These are phyloP conservation scores for Logfia minima DNA, from an alignment of 129 eudicot genomes.

Conservation along the genomic window DNA sequence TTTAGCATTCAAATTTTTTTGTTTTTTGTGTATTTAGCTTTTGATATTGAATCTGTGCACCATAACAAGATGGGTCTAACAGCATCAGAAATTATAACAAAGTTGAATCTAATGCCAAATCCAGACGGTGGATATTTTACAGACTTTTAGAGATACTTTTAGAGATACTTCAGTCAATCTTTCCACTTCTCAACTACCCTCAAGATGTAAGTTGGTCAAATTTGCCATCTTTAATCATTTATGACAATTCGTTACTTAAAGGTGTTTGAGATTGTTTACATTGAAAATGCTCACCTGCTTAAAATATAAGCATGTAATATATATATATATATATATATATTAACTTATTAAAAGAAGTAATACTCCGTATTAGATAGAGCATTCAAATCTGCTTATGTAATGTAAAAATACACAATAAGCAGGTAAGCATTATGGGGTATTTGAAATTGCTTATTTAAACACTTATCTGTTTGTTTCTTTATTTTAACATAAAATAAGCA, in stretches of 20 bases:
- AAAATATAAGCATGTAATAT: no score
- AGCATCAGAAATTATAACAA: conserved; percentile 48
- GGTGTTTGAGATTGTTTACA: conserved; percentile 1
- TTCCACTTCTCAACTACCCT: conserved; percentile 62
- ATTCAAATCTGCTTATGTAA: no score
- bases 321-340: no score
- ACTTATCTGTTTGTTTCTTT: no score
- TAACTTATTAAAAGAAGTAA: no score
- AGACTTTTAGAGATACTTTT: conserved; percentile 54
- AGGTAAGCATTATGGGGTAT: no score
- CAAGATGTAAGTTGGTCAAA: conserved; percentile 45
- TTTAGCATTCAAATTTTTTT: not conserved
- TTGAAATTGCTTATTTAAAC: no score
- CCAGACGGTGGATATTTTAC: conserved; percentile 96
- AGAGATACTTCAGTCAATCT: conserved; percentile 63
- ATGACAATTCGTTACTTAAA: not conserved
- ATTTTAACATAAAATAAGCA: no score
- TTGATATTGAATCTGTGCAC: not conserved
- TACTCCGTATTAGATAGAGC: no score
- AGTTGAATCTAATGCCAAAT: conserved; percentile 57
- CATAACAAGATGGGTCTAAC: conserved; percentile 32
- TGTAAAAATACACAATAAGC: no score
- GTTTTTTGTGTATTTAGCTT: not conserved
- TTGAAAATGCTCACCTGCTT: no score
- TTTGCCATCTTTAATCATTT: not conserved